A percentile compares a stretch with the other conserved stretches of the same genome.
phyloP scores from a whole-genome alignment of 345 rosid species.

The Rhizophora apiculata region DNA sequence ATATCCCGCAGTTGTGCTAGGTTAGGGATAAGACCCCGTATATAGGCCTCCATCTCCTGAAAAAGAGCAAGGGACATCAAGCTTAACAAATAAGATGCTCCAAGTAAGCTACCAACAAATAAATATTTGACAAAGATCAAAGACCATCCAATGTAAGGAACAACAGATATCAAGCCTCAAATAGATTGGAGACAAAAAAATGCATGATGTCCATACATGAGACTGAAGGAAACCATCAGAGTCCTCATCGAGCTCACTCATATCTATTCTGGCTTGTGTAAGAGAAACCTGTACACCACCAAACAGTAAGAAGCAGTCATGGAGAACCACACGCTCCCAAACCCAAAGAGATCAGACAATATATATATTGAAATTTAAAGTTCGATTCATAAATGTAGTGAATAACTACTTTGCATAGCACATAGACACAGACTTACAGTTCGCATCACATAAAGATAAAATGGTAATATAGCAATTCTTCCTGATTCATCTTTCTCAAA shows the following conservation, averaged over 20 bases:
- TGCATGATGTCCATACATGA: constrained; percentile 43
- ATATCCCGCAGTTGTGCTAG: constrained; percentile 93
- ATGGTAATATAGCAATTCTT: constrained; percentile 94
- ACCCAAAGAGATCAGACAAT: neutral
- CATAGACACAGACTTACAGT: constrained; percentile 51
- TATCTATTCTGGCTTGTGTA: constrained; percentile 97
- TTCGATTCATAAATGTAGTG: neutral
- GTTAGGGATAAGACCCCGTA: constrained; percentile 90
- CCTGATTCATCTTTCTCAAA: constrained; percentile 99
- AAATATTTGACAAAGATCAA: neutral
- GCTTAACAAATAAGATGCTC: constrained; percentile 1
- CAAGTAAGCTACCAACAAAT: constrained; percentile 5
- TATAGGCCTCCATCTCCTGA: constrained; percentile 97
- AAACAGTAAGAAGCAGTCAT: constrained; percentile 13
- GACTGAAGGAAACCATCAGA: constrained; percentile 97
- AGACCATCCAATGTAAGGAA: constrained; percentile 6
- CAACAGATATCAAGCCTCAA: constrained; percentile 4
- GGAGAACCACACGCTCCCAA: neutral
- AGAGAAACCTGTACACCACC: constrained; percentile 75
- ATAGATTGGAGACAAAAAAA: constrained; percentile 3
- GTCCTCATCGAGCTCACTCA: constrained; percentile 99
- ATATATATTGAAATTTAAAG: neutral
- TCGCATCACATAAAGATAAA: constrained; percentile 98
- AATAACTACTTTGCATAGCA: neutral
- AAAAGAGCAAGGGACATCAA: constrained; percentile 22